Percentiles rank a stretch among this genome's conserved stretches.
Conservation (phyloP, 257 asterid genomes). For the Marsdenia floribunda region DNA sequence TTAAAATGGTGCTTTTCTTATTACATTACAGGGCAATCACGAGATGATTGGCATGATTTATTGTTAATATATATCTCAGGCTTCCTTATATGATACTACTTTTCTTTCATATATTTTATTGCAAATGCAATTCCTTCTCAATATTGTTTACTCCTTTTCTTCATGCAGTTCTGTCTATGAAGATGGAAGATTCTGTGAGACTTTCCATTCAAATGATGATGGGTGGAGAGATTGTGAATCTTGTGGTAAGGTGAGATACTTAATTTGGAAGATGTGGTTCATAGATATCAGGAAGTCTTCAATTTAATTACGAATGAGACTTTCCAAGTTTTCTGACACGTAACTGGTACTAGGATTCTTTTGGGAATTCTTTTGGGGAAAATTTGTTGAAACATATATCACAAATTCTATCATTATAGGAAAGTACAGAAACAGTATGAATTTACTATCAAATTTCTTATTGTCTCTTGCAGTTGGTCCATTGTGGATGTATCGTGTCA, state of each 20-base stretch:
- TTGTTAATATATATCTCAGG: not conserved
- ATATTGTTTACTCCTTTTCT: not conserved
- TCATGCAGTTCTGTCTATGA: slow-evolving; percentile 48
- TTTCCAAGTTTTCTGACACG: not conserved
- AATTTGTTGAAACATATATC: not conserved
- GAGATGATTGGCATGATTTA: not conserved
- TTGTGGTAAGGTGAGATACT: slow-evolving; percentile 60
- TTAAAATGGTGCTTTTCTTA: not conserved
- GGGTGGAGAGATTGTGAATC: slow-evolving; percentile 91
- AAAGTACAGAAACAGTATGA: not conserved
- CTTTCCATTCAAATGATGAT: slow-evolving; percentile 59
- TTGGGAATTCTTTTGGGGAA: not conserved
- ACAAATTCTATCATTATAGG: not conserved
- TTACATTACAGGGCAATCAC: not conserved
- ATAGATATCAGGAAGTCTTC: not conserved
- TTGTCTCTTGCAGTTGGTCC: slow-evolving; percentile 49
- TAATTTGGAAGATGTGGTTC: slow-evolving; percentile 7
- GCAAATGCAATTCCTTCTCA: not conserved
- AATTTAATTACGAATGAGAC: not conserved
- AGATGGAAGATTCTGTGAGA: slow-evolving; percentile 70
- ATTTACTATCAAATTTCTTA: not conserved
- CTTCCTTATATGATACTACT: not conserved
- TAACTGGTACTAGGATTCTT: not conserved
- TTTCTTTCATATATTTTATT: not conserved
- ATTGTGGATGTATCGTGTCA: slow-evolving; percentile 82